Base-by-base conservation (phyloP, 257 asterid species). In the Coffea eugenioides region DNA sequence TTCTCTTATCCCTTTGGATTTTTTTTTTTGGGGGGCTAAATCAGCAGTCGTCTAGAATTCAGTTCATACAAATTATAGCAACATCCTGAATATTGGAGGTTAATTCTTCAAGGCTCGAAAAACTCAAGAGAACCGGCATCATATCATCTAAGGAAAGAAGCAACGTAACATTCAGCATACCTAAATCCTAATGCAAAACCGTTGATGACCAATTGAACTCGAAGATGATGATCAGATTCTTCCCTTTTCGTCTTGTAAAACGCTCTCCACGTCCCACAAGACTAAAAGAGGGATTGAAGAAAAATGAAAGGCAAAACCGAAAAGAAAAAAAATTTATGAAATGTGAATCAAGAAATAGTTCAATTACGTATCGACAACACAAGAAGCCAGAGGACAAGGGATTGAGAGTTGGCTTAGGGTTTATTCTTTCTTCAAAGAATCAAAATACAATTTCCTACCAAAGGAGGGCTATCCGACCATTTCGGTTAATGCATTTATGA, bases 401-500 rank as follows among this genome's bases (percentile, higher is more conserved):
- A 78, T 74, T 52, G 41, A 81, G 73, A 41, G 59, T 83, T 84
- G 75, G n/a, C 79, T 70, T 54, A 82, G 90, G 90, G 92, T 87
- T 90, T 88, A 78, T 80, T 84, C 52, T 59, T 52, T 0, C 27
- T 2, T 41, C 39, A 77, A 6, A 77, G 21, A 69, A 76, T 79
- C 51, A 76, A 71, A 36, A 36, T n/a, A 69, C 9, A 25, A 41
- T 46, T n/a, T 39, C 81, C 56, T 45, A 25, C 71, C 34, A 72
- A 84, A 56, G 90, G 85, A 85, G 46, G 92, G 90, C 64, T 5
- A 65, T 76, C 82, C 90, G 78, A 77, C 72, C 64, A 69, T 89
- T 83, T 88, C 92, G 94, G 92, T 25, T 71, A 23, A 69, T 79
- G 43, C 57, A 12, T 54, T 56, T 45, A 18, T 67, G 41, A 21